Evolutionary conservation across 345 rosid genomes (phyloP).

Genomic region (Dipteronia dyeriana): DNA sequence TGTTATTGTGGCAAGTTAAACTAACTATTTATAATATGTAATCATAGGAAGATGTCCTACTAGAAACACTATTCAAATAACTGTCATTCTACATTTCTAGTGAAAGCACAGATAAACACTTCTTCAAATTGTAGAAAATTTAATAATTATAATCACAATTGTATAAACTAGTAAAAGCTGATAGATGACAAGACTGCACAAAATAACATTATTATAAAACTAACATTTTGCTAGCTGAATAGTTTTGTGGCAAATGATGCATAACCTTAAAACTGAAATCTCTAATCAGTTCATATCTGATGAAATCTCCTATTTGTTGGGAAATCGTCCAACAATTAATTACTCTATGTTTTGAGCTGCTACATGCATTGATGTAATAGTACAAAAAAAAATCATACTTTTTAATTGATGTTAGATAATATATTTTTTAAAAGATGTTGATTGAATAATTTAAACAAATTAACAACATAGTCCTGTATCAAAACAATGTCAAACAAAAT

Average conservation of each 20-base stretch:
- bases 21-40: too few relatives aligned
- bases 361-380: neutral
- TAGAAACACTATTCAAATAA: neutral
- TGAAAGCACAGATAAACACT: neutral
- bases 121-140: neutral
- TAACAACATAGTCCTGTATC: neutral
- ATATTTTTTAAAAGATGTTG: neutral
- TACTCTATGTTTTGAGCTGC: conserved; percentile 1
- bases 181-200: neutral
- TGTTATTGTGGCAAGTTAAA: too few relatives aligned
- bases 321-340: neutral
- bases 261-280: neutral
- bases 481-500: neutral
- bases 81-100: neutral
- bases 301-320: neutral
- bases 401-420: neutral
- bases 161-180: neutral
- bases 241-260: too few relatives aligned
- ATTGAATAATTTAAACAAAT: neutral
- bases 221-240: neutral
- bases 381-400: neutral
- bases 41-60: too few relatives aligned
- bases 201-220: neutral
- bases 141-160: neutral
- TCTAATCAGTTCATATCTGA: neutral